Evolutionary conservation across 306 rosid genomes (phyloP).

Genomic region (Acacia acuminata): DNA sequence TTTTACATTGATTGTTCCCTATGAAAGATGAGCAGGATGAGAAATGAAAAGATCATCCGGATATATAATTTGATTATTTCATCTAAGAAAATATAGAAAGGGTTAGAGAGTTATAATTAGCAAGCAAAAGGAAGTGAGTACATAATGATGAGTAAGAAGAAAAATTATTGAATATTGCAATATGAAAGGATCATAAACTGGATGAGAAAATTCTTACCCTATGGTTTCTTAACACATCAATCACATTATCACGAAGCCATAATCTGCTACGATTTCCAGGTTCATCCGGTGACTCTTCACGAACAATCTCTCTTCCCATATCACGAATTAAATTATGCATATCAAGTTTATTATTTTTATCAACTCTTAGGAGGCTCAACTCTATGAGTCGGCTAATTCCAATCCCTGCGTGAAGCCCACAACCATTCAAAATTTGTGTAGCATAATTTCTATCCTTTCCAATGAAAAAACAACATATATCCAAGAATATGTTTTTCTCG

Average conservation of each 20-base stretch:
- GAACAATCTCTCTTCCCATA: not conserved
- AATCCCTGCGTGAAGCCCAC: not conserved
- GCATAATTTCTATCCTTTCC: not conserved
- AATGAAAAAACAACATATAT: not conserved
- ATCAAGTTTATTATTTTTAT: not conserved
- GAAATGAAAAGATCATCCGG: not conserved
- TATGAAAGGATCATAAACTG: not conserved
- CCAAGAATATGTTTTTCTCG: not conserved
- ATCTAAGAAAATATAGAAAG: not conserved
- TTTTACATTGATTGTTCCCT: not conserved
- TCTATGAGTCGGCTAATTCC: not conserved
- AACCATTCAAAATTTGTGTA: not conserved
- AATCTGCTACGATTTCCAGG: not conserved
- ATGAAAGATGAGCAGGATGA: not conserved
- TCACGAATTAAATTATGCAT: not conserved
- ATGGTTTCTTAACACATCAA: not conserved
- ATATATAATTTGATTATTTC: not conserved
- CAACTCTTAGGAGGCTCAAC: not conserved
- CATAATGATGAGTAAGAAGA: not conserved
- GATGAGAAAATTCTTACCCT: not conserved
- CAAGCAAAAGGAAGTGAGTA: not conserved
- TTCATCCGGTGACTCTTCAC: not conserved
- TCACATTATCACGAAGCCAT: not conserved
- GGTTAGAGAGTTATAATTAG: not conserved
- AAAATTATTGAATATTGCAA: not conserved